These are phyloP conservation scores for Rosa rugosa DNA, from an alignment of 306 rosid species.

Conservation along the genomic window DNA sequence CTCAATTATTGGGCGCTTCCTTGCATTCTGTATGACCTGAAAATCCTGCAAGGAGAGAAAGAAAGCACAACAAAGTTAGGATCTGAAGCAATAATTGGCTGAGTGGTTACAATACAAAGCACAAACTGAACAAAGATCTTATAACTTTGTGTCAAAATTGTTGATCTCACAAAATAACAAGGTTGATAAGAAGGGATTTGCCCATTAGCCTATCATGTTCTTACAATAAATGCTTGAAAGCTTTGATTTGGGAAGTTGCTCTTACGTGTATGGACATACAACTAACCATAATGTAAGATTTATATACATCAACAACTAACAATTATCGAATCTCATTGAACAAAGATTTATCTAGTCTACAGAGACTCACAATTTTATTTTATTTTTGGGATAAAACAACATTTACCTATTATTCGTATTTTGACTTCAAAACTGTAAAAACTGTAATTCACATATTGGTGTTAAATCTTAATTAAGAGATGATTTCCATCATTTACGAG, in stretches of 20 bases:
- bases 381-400: not conserved
- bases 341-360: not conserved
- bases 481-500: not conserved
- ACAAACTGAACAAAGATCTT: not conserved
- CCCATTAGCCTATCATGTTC: not conserved
- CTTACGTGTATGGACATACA: not conserved
- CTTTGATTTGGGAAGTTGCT: not conserved
- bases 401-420: not conserved
- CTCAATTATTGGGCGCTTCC: slow-evolving; percentile 49
- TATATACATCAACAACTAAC: not conserved
- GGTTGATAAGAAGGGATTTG: not conserved
- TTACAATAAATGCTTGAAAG: not conserved
- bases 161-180: not conserved
- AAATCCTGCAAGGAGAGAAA: slow-evolving; percentile 15
- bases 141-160: not conserved
- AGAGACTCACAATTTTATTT: not conserved
- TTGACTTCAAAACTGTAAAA: not conserved
- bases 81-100: slow-evolving; percentile 5
- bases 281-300: not conserved
- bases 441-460: not conserved
- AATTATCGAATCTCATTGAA: not conserved
- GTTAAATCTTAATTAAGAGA: not conserved
- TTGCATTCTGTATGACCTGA: slow-evolving; percentile 32
- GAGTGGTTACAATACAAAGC: not conserved
- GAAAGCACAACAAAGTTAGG: not conserved